Base-by-base conservation (phyloP, 495 filamentous ascomycete genomes). In the Neurospora terricola region DNA sequence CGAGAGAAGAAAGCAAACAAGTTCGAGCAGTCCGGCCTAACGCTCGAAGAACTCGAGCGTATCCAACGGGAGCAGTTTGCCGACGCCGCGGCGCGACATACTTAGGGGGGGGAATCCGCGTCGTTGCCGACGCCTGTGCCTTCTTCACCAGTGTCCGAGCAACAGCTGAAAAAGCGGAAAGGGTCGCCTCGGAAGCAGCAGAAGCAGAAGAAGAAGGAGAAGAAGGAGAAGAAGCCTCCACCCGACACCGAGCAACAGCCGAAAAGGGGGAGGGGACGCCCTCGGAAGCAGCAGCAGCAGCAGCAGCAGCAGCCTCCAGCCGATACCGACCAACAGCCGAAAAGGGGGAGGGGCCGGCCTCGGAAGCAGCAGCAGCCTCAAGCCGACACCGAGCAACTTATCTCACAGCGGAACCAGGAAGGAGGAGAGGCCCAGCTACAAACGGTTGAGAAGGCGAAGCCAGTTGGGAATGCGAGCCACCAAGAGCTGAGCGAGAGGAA, bases 1-100 rank as follows among this genome's bases (percentile, higher is more conserved):
- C 91, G 96, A 37, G 96, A 99, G 85, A 97, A 97, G 87, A 97
- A 97, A 79, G 91, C 94, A 75, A 96, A 93, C 82, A 98, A 98
- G 83, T 92, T 98, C 83, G 96, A 97, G 78, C 90, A 93, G 79
- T 97, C 93, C 79, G 96, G 96, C 5, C 80, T 98, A 82, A 91
- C 91, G 0, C 88, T 97, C 80, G 96, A 96, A 77, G 91, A 99
- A 81, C 87, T 99, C 27, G 86, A 97, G 59, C 88, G 90, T 14
- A 88, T 97, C 74, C 96, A 99, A 78, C 90, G 94, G 84, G 93
- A 96, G 80, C 88, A 97, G 77, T 99, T 99, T 80, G 88, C 91
- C 39, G 91, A 89, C 37, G 96, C 96, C 1, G 82, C 83, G 16
- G 81, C 84, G 71, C 78, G 86, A 74, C 86, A 88, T 72, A 80